Evolutionary conservation across 2,329 filamentous ascomycete species (phyloP).

Genomic region (Elsinoe necatrix): DNA sequence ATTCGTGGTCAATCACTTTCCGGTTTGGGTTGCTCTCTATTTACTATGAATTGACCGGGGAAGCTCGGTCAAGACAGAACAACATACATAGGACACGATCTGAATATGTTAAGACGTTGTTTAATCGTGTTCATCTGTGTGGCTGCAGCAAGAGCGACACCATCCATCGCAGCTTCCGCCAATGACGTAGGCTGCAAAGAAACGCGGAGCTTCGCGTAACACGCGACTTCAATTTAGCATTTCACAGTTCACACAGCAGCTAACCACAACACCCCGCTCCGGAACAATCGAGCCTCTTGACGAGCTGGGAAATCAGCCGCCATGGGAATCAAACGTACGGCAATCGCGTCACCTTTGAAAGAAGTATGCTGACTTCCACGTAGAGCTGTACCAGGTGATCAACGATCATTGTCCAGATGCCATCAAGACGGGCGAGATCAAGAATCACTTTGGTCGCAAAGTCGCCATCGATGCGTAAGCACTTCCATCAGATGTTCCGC

Average conservation of each 20-base stretch:
- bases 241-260: neutral
- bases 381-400: conserved; percentile 41
- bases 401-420: conserved; percentile 71
- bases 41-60: neutral
- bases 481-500: neutral
- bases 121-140: no score
- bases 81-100: no score
- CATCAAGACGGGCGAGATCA: conserved; percentile 95
- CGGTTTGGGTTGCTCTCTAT: neutral
- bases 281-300: no score
- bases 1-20: conserved; percentile 6
- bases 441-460: conserved; percentile 96
- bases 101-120: no score
- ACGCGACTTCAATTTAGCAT: conserved; percentile 8
- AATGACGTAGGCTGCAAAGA: neutral
- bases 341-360: neutral
- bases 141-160: neutral
- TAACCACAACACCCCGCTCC: no score
- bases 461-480: conserved; percentile 67
- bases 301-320: conserved; percentile 6
- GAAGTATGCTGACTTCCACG: conserved; percentile 1
- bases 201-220: conserved; percentile 10
- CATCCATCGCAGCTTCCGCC: neutral
- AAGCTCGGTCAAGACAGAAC: neutral
- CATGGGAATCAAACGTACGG: conserved; percentile 33